phyloP scores from a whole-genome alignment of 2,329 filamentous ascomycete species.

The Stemphylium beticola region DNA sequence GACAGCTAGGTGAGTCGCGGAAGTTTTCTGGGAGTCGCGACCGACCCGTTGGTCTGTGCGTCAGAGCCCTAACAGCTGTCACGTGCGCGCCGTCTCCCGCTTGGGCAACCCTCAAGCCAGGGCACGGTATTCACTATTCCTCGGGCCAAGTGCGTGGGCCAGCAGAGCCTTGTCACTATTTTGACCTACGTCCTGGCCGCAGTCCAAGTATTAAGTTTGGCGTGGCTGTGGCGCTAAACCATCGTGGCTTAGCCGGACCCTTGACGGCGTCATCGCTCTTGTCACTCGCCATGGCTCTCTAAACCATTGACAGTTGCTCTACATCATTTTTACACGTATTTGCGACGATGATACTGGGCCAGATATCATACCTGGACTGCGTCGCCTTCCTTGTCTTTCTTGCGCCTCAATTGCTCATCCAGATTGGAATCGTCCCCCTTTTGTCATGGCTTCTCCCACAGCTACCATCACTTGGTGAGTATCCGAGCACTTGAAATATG shows the following conservation, averaged over 20 bases:
- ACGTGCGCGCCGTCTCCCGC: conserved; percentile 5
- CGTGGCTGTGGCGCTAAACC: conserved; percentile 20
- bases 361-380: conserved; percentile 78
- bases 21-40: conserved; percentile 25
- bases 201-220: background rate
- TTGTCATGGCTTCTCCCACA: conserved; percentile 64
- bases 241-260: conserved; percentile 23
- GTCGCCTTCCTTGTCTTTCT: conserved; percentile 74
- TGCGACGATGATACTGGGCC: conserved; percentile 70
- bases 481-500: background rate
- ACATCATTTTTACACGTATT: conserved; percentile 1
- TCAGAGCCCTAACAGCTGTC: background rate
- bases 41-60: conserved; percentile 20
- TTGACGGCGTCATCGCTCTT: conserved; percentile 28
- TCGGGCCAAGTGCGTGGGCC: background rate
- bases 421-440: conserved; percentile 68
- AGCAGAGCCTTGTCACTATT: background rate
- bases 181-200: background rate
- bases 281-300: conserved; percentile 1
- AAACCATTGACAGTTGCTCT: background rate
- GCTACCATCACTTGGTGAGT: conserved; percentile 73
- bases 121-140: background rate
- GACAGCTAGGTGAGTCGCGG: conserved; percentile 18
- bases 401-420: conserved; percentile 71
- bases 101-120: background rate